Evolutionary conservation across 2,329 filamentous ascomycete species (phyloP).

Genomic region (Ophiostoma angusticollis): DNA sequence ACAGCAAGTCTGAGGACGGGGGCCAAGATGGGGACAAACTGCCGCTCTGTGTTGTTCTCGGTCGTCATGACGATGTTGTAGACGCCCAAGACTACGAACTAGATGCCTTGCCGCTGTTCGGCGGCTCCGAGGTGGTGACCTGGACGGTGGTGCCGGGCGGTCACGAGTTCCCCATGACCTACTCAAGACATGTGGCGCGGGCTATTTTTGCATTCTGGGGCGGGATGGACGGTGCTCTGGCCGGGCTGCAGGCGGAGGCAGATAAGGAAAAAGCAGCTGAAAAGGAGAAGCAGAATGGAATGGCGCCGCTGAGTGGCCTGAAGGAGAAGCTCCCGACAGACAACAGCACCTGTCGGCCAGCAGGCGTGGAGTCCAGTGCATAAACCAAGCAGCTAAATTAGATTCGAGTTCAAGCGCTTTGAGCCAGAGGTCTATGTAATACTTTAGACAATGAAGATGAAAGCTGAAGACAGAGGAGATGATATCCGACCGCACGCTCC

Average conservation of each 20-base stretch:
- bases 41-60: constrained; percentile 40
- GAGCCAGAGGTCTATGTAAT: too few relatives aligned
- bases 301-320: neutral
- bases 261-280: constrained; percentile 6
- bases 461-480: too few relatives aligned
- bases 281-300: neutral
- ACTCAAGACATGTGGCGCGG: constrained; percentile 29
- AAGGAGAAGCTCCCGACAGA: neutral
- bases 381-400: neutral
- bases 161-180: constrained; percentile 53
- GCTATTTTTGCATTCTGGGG: constrained; percentile 38
- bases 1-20: too few relatives aligned
- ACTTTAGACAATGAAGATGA: too few relatives aligned
- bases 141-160: constrained; percentile 41
- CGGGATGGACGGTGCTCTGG: constrained; percentile 1
- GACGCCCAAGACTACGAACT: constrained; percentile 34
- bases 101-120: constrained; percentile 38
- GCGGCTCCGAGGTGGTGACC: constrained; percentile 34
- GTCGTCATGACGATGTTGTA: constrained; percentile 38
- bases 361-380: neutral
- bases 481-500: too few relatives aligned
- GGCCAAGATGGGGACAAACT: constrained; percentile 16
- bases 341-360: neutral
- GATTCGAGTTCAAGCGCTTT: too few relatives aligned
- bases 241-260: constrained; percentile 2